Evolutionary conservation across 2,329 filamentous ascomycete species (phyloP).

Genomic region (Alternaria dauci): DNA sequence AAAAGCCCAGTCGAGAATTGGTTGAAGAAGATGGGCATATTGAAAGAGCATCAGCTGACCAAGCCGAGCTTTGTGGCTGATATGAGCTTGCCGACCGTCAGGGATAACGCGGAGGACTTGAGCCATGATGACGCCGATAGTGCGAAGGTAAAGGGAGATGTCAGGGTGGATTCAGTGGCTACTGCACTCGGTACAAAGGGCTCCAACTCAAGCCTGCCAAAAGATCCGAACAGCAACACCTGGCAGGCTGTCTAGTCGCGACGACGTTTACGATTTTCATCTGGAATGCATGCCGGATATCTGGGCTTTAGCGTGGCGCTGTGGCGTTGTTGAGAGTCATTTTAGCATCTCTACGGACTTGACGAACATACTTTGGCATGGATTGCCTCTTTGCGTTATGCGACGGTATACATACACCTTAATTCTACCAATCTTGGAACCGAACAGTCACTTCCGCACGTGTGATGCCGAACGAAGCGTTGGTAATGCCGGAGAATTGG

Average conservation of each 20-base stretch:
- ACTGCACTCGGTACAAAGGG: constrained; percentile 21
- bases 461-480: background rate
- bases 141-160: constrained; percentile 14
- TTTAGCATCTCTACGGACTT: background rate
- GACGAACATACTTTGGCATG: background rate
- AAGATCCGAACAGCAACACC: background rate
- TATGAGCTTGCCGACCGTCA: constrained; percentile 14
- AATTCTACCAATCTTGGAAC: background rate
- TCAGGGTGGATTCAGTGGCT: constrained; percentile 25
- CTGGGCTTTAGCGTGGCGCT: constrained; percentile 11
- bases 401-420: background rate
- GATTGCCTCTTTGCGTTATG: background rate
- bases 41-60: constrained; percentile 28
- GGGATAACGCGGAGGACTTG: constrained; percentile 11
- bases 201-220: constrained; percentile 7
- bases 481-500: background rate
- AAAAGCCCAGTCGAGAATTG: constrained; percentile 32
- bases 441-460: background rate
- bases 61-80: constrained; percentile 31
- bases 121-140: constrained; percentile 14
- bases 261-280: background rate
- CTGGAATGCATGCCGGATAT: constrained; percentile 1
- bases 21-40: constrained; percentile 30
- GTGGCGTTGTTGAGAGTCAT: background rate
- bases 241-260: constrained; percentile 11